Percentiles rank a stretch among this genome's conserved stretches.
phyloP scores from a whole-genome alignment of 148 eudicot genomes.

The Rhododendron williamsianum region DNA sequence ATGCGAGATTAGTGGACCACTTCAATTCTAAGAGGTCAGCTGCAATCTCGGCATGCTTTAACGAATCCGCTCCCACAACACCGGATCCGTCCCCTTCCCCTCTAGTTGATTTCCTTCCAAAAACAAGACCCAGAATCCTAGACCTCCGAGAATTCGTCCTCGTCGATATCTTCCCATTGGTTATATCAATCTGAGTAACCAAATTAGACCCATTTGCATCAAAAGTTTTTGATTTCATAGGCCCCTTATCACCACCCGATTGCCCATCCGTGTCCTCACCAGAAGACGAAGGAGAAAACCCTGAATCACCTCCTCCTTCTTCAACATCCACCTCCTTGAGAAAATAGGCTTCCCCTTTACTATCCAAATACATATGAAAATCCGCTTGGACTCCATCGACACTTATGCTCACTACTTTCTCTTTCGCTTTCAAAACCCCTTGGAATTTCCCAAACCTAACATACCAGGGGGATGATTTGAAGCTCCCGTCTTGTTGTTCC shows the following conservation, averaged over 20 bases:
- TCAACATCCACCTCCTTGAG: conserved; percentile 53
- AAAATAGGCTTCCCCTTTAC: conserved; percentile 80
- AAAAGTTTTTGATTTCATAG: conserved; percentile 46
- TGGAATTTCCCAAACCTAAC: conserved; percentile 92
- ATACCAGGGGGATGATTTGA: conserved; percentile 95
- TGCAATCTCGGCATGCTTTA: conserved; percentile 88
- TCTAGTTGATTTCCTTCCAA: conserved; percentile 51
- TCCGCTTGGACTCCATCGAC: conserved; percentile 72
- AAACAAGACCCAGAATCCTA: conserved; percentile 58
- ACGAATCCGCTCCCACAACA: conserved; percentile 34
- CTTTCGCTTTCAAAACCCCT: conserved; percentile 75
- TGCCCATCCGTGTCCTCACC: conserved; percentile 57
- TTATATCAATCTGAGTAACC: conserved; percentile 36
- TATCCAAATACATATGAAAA: conserved; percentile 79
- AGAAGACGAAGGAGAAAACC: conserved; percentile 34
- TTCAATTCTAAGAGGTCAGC: conserved; percentile 84
- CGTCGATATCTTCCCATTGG: conserved; percentile 26
- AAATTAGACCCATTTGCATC: conserved; percentile 19
- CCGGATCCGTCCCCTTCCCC: conserved; percentile 25
- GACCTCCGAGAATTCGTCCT: conserved; percentile 36
- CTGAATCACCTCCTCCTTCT: conserved; percentile 44
- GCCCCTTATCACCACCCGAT: conserved; percentile 26
- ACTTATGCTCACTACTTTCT: conserved; percentile 58
- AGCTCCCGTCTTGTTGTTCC: conserved; percentile 78
- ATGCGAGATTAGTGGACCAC: conserved; percentile 80